A percentile compares a stretch with the other conserved stretches of the same genome.
These are phyloP conservation scores for Colletotrichum lentis DNA, from an alignment of 2,329 filamentous ascomycete genomes.

Conservation along the genomic window DNA sequence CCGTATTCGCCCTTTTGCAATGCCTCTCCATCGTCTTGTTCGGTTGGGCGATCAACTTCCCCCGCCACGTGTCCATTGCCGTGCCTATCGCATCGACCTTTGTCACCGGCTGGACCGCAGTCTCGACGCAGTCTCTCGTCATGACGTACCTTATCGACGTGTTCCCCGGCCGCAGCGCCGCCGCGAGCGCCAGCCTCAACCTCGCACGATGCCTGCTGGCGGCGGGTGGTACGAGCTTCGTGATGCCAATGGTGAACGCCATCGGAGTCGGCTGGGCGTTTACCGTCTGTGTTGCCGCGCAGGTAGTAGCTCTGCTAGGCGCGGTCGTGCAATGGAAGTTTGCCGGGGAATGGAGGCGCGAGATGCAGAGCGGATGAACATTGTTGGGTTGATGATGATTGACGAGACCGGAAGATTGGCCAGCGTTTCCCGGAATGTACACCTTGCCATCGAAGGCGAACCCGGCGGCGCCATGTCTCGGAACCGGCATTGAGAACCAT, in stretches of 20 bases:
- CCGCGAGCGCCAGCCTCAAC: constrained; percentile 62
- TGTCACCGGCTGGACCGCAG: constrained; percentile 60
- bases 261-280: constrained; percentile 49
- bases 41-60: constrained; percentile 61
- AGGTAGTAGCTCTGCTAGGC: constrained; percentile 56
- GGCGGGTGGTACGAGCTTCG: constrained; percentile 53
- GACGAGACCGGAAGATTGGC: fast-evolving
- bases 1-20: constrained; percentile 55
- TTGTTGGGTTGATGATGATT: fast-evolving
- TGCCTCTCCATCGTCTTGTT: constrained; percentile 58
- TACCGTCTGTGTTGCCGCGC: constrained; percentile 54
- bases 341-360: constrained; percentile 49
- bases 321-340: constrained; percentile 55
- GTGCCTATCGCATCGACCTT: constrained; percentile 61
- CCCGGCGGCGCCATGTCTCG: constrained; percentile 48
- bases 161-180: constrained; percentile 58
- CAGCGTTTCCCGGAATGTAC: constrained; percentile 47
- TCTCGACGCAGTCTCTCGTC: constrained; percentile 58
- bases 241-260: constrained; percentile 58
- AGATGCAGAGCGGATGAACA: constrained; percentile 12
- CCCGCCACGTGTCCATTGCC: constrained; percentile 54
- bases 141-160: constrained; percentile 64
- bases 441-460: constrained; percentile 42
- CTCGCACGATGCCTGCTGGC: constrained; percentile 61
- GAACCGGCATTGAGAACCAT: constrained; percentile 46